phyloP scores from a whole-genome alignment of 371 early-diverging fungal species.

The Catenaria anguillulae region DNA sequence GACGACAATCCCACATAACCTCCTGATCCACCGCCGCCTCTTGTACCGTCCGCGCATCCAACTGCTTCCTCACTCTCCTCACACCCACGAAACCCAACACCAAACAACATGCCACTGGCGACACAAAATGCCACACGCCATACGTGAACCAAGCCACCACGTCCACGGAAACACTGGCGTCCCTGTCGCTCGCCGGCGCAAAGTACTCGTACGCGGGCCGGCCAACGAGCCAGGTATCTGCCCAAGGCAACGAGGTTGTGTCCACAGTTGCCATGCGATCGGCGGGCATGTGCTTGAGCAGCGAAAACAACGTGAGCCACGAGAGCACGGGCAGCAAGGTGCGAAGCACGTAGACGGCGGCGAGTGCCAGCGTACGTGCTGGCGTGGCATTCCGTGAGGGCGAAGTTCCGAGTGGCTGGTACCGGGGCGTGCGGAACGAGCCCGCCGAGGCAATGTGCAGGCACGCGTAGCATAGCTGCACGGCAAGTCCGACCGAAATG shows the following conservation, averaged over 20 bases:
- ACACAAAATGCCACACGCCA: constrained; percentile 50
- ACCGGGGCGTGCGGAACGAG: no score
- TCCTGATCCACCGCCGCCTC: constrained; percentile 23
- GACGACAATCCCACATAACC: no score
- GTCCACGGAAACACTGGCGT: constrained; percentile 30
- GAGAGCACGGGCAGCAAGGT: not conserved
- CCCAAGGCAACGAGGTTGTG: not conserved
- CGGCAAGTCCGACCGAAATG: no score
- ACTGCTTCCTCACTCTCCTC: no score
- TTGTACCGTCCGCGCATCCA: no score
- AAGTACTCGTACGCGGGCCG: not conserved
- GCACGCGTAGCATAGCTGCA: no score
- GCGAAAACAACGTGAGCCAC: not conserved
- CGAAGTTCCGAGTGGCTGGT: no score
- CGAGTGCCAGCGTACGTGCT: no score
- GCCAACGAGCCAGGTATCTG: not conserved
- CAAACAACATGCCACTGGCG: constrained; percentile 37
- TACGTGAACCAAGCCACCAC: constrained; percentile 54
- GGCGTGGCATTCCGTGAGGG: no score
- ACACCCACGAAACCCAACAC: constrained; percentile 21
- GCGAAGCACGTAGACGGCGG: no score
- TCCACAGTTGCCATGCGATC: not conserved
- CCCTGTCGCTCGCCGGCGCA: not conserved
- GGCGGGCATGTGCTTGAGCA: not conserved
- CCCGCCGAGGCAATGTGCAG: no score